A percentile compares a stretch with the other conserved stretches of the same genome.
Conservation (phyloP, 164 flowering plant species). For the Buxus sempervirens region DNA sequence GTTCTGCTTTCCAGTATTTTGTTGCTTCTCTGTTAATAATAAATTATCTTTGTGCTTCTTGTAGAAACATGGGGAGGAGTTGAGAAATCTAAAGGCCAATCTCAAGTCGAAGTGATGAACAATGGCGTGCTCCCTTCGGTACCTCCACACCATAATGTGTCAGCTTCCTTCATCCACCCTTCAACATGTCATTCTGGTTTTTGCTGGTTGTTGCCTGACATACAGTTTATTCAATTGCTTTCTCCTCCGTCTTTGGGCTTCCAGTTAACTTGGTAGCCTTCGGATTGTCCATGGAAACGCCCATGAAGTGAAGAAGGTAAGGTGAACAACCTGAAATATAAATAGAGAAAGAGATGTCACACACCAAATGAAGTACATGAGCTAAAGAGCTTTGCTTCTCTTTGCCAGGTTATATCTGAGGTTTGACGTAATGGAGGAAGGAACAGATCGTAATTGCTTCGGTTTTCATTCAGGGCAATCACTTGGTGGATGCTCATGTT, state of each 20-base stretch:
- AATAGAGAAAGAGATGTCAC: too few relatives aligned
- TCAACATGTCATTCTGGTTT: too few relatives aligned
- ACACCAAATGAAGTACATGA: too few relatives aligned
- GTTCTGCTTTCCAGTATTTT: not conserved
- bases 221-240: not conserved
- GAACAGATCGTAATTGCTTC: not conserved
- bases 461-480: not conserved
- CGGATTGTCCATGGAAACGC: too few relatives aligned
- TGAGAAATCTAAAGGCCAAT: conserved; percentile 16
- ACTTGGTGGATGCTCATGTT: not conserved
- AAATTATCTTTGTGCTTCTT: not conserved
- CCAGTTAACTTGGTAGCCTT: too few relatives aligned
- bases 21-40: not conserved
- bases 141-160: not conserved
- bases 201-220: not conserved
- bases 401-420: not conserved
- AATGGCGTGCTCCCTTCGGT: not conserved
- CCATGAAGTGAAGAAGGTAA: not conserved
- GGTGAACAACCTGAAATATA: not conserved
- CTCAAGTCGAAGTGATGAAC: conserved; percentile 18
- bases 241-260: not conserved
- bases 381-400: too few relatives aligned
- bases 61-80: conserved; percentile 24
- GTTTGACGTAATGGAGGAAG: not conserved
- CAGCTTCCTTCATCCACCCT: not conserved